Evolutionary conservation across 352 stramenopile species (phyloP), one percentile per base, ranked within the genome.

Genomic region (Aphanomyces cochlioides): DNA sequence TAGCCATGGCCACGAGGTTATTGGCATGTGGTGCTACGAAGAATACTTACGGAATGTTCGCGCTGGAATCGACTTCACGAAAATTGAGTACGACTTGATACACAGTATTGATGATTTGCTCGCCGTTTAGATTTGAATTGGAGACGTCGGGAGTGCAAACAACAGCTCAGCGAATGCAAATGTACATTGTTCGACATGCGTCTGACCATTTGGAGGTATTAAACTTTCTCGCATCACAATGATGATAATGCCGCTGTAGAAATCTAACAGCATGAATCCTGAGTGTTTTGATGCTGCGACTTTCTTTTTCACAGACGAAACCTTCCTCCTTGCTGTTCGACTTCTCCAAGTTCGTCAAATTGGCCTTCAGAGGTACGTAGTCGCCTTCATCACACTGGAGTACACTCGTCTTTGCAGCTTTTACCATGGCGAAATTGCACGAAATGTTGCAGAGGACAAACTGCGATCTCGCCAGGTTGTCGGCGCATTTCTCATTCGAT

Each of bases 141-240:
- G 84, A 90, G 73, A 57, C 64, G 19, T 45, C 74, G 0, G 73
- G 73, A 36, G 74, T 37, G 19, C 39, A 79, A 4, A 74, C 64
- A 41, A 78, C 79, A 50, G 76, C 77, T 17, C 80, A 73, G 43
- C 64, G 64, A n/a, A 77, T 71, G 56, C 74, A 84, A 38, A 75
- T 90, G 37, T 90, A 92, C 64, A 92, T 92, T 28, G 84, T 90
- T 47, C 84, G 84, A 53, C 83, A 92, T 57, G 78, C 82, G 28
- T 79, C 75, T 66, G 85, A 88, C 39, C 84, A 92, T 54, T 75
- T 92, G 21, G 84, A 83, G 83, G 84, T 92, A 47, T 67, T 34
- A 4, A 56, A 40, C 38, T 13, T 61, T 61, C 17, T 6, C n/a
- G 17, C 54, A 10, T 37, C 6, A 13, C 15, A 2, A 41, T 61